Evolutionary conservation across 345 rosid species (phyloP), one percentile per base, ranked within the genome.

Genomic region (Turritis glabra): DNA sequence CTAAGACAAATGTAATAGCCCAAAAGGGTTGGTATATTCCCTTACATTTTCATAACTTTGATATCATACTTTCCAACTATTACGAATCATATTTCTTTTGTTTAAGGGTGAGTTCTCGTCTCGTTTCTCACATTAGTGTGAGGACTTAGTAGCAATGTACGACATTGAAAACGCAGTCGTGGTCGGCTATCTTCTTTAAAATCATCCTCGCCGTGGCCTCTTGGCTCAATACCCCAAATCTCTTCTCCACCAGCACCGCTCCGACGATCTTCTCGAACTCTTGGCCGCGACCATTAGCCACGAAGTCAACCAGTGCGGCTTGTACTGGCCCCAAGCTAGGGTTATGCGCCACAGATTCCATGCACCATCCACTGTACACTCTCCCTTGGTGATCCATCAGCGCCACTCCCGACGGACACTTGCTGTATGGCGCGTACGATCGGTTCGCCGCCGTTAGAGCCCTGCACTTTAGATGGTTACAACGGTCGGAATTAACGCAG

Each of bases 281-380:
- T 5, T 79, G 84, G 3, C 90, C 92, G 5, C 86, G 82, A 0
- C 83, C 78, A 1, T 56, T 76, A 2, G 83, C 84, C 51, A 91
- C 46, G 65, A 77, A 91, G 13, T 91, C 91, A 79, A 91, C 89
- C 74, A 94, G 26, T 54, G 98, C 95, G 29, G 89, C 96, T 89
- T 91, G 98, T 11, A 85, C 85, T 4, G 98, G 97, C 1, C 97
- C 95, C 61, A 94, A 18, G 77, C 97, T 91, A 1, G 98, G 97
- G 56, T 88, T 93, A 83, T 78, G 79, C 37, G 97, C 97, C 1
- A 89, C 96, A 0, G 98, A 93, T 72, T 93, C 98, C 81, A 71
- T 77, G 63, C 87, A 89, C 55, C 91, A 85, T 13, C 98, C 98
- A 29, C 67, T 69, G 48, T 85, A 89, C 29, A 93, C 79, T 67